Percentiles rank a stretch among this genome's conserved stretches.
Evolutionary conservation across 441 rosid species (phyloP).

Genomic region (Raphanus hybrid): DNA sequence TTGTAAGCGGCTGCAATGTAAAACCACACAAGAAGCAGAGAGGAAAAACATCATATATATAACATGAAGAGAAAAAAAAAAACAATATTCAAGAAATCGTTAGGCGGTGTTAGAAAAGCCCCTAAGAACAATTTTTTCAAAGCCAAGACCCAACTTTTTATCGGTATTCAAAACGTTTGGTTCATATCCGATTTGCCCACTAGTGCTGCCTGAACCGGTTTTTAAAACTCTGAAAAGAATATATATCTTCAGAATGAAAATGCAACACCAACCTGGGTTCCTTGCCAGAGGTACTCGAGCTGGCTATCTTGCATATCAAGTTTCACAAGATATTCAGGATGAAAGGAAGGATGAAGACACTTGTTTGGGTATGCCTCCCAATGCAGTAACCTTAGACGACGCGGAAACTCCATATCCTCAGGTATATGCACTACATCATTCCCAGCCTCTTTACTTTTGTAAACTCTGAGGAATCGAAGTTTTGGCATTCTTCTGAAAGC

Average conservation of each 20-base stretch:
- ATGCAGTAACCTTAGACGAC: not conserved
- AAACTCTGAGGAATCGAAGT: not conserved
- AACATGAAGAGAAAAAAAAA: not conserved
- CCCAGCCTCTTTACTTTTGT: not conserved
- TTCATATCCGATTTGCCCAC: too few relatives aligned
- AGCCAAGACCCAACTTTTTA: too few relatives aligned
- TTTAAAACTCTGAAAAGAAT: not conserved
- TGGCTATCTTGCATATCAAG: not conserved
- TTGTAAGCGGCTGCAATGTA: not conserved
- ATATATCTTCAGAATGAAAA: not conserved
- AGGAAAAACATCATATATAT: not conserved
- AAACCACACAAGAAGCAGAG: not conserved
- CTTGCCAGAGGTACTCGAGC: slow-evolving; percentile 26
- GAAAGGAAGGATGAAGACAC: slow-evolving; percentile 12
- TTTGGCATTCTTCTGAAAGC: slow-evolving; percentile 4
- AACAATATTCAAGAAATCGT: too few relatives aligned
- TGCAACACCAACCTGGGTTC: not conserved
- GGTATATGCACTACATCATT: not conserved
- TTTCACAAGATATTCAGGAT: slow-evolving; percentile 15
- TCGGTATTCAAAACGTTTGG: too few relatives aligned
- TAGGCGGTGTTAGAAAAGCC: too few relatives aligned
- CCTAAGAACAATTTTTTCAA: too few relatives aligned
- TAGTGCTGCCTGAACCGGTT: not conserved
- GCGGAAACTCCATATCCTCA: slow-evolving; percentile 3
- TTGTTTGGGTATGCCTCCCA: slow-evolving; percentile 24